Base-by-base conservation (phyloP, 2,329 filamentous ascomycete genomes). In the Neurospora sp. region DNA sequence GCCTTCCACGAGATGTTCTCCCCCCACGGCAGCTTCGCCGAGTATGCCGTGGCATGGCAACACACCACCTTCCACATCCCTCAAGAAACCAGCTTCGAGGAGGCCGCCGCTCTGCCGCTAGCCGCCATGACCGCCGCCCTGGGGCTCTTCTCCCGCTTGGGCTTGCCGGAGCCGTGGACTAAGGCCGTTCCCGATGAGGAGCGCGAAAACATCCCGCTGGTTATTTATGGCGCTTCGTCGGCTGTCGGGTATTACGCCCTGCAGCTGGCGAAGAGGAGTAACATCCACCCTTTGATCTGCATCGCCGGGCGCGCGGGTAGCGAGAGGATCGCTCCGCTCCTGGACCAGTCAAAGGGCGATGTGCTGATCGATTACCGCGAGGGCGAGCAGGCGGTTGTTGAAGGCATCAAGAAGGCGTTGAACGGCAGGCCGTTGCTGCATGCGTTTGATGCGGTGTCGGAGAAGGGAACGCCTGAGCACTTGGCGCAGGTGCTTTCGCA, bases 281-380 rank as follows among this genome's bases (percentile, higher is more conserved):
- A 87, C 75, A 86, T 90, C 71, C 86, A 89, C 76, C 89, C 88
- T 0, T 78, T 90, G 62, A 87, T 91, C 72, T 84, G 82, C 71
- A 81, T 90, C 8, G 87, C 88, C 0, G 88, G 88, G 7, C 79
- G 81, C 2, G 85, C 84, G 6, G 52, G 52, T 15, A 77, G 77
- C 9, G 74, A 81, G 2, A 85, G 85, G 73, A 86, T 62, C 3
- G 80, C 85, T 76, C 77, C 74, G 0, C 78, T 89, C 39, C 82
- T 90, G 69, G 84, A 88, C 74, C 76, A 77, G 10, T 77, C 76
- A 68, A 86, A 85, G 74, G 87, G 87, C 46, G 88, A 90, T 74
- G 78, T 80, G 0, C 79, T 90, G 28, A 76, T 90, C 70, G 88
- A 90, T 79, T 90, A 90, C 77, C 85, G 88, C 36, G 76, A 80